Conservation (phyloP, 1,284 basidiomycete genomes). For the Cryptococcus sp. region DNA sequence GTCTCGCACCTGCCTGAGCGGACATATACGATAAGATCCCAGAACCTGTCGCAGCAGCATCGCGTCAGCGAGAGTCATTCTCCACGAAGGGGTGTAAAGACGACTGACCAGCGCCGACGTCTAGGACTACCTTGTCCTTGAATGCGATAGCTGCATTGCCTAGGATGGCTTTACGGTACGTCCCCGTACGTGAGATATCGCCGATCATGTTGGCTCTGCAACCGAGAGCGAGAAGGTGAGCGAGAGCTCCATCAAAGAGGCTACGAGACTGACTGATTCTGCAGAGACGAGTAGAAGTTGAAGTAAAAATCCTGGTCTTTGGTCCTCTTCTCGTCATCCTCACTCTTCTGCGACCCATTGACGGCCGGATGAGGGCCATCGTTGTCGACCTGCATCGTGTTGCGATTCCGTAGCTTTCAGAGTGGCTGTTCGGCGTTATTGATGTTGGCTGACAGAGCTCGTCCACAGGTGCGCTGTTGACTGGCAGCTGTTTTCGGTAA, state of each 20-base stretch:
- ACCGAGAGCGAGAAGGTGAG: background rate
- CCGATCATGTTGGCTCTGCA: constrained; percentile 54
- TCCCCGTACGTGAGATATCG: constrained; percentile 51
- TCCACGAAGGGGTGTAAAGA: background rate
- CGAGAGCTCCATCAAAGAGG: background rate
- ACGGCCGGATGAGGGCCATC: too few species aligned
- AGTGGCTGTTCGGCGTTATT: too few species aligned
- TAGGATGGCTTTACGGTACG: constrained; percentile 53
- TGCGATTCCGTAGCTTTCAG: too few species aligned
- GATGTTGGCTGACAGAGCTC: too few species aligned
- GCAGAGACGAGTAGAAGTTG: constrained; percentile 49
- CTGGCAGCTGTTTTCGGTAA: background rate
- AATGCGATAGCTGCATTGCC: constrained; percentile 52
- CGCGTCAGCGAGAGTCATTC: background rate
- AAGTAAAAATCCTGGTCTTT: constrained; percentile 51
- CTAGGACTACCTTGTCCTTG: constrained; percentile 50
- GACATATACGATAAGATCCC: constrained; percentile 58
- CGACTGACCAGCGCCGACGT: constrained; percentile 56
- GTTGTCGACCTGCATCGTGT: too few species aligned
- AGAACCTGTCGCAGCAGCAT: constrained; percentile 45
- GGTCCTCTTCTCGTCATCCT: constrained; percentile 5
- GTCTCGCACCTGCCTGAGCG: constrained; percentile 56
- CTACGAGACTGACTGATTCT: constrained; percentile 49
- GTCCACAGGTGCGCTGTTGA: background rate
- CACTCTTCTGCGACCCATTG: background rate